Percentiles rank a stretch among this genome's conserved stretches.
These are phyloP conservation scores for Coemansia pectinata DNA, from an alignment of 192 early-diverging fungal genomes.

Conservation along the genomic window DNA sequence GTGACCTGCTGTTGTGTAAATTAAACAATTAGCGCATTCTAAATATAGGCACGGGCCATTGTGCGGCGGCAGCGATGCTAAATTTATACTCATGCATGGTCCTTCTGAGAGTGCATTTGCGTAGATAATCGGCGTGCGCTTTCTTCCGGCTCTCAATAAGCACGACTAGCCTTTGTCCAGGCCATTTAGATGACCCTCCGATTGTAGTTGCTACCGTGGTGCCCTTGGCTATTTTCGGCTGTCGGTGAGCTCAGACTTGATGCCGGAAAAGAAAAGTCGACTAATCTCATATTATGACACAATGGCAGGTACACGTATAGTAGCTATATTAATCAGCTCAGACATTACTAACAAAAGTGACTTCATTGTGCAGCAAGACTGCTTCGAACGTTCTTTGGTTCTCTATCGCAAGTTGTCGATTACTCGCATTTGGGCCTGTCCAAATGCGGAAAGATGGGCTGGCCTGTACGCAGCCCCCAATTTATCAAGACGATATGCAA, in stretches of 20 bases:
- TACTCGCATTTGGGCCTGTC: not conserved
- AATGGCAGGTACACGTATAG: not conserved
- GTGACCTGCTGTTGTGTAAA: not conserved
- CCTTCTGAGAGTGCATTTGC: not conserved
- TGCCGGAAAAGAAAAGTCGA: not conserved
- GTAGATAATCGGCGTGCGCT: not conserved
- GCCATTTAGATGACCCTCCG: not conserved
- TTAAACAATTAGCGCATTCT: not conserved
- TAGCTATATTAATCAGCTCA: not conserved
- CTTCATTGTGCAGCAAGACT: not conserved
- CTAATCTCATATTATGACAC: not conserved
- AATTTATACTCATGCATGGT: not conserved
- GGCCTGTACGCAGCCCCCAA: not conserved
- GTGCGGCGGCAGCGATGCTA: not conserved
- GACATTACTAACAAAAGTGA: not conserved
- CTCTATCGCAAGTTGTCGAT: not conserved
- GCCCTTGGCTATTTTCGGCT: not conserved
- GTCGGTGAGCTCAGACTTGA: not conserved
- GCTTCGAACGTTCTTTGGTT: not conserved
- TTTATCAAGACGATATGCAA: not conserved
- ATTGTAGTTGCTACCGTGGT: not conserved
- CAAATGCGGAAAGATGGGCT: not conserved
- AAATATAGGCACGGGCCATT: conserved; percentile 6
- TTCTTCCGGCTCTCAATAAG: not conserved
- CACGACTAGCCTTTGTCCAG: not conserved